These are phyloP conservation scores for Thymus quinquecostatus DNA, from an alignment of 257 asterid genomes.

Conservation along the genomic window DNA sequence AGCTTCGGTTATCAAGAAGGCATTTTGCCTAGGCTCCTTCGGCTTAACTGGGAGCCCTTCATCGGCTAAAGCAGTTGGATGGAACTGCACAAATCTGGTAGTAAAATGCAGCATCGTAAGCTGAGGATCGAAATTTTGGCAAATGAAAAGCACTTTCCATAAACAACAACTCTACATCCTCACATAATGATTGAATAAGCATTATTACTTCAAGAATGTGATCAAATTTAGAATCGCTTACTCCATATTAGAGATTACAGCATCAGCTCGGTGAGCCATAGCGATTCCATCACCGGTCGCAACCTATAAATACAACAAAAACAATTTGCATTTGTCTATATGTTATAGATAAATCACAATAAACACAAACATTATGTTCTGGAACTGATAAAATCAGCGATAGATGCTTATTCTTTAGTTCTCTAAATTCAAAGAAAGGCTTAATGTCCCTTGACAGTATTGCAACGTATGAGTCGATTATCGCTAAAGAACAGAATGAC, in stretches of 20 bases:
- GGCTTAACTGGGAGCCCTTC: constrained; percentile 91
- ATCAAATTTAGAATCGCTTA: constrained; percentile 46
- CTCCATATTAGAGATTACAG: constrained; percentile 99
- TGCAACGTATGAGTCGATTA: neutral
- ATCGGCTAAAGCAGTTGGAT: constrained; percentile 97
- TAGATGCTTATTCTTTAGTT: neutral
- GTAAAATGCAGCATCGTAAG: constrained; percentile 12
- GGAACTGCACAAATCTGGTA: constrained; percentile 95
- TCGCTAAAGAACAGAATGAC: neutral
- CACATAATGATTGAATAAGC: neutral
- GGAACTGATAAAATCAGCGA: constrained; percentile 11
- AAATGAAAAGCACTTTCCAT: neutral
- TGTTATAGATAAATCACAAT: constrained; percentile 11
- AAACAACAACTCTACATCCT: neutral
- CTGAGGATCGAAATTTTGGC: neutral
- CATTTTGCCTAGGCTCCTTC: constrained; percentile 67
- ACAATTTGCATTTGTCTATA: constrained; percentile 18
- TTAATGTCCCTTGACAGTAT: neutral
- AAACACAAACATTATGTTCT: constrained; percentile 14
- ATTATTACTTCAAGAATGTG: neutral
- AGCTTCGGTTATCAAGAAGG: constrained; percentile 93
- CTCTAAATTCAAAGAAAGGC: neutral
- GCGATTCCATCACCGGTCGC: constrained; percentile 99
- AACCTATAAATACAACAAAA: constrained; percentile 53
- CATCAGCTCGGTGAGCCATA: constrained; percentile 96